Percentiles rank a stretch among this genome's conserved stretches.
These are phyloP conservation scores for Umbelopsis isabellina DNA, from an alignment of 192 early-diverging fungal species.

Conservation along the genomic window DNA sequence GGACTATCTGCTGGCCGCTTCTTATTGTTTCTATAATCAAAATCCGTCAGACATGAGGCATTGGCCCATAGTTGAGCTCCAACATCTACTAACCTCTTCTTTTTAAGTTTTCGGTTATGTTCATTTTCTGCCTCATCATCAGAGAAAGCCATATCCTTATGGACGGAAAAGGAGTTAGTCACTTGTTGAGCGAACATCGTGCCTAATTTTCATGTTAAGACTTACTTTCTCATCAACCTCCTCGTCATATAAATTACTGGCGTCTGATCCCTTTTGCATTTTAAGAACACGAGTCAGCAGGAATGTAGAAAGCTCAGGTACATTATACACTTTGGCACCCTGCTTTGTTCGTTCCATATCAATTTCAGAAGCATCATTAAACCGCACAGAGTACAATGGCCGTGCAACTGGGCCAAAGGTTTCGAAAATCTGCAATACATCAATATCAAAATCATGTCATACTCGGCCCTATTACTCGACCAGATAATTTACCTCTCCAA, in stretches of 20 bases:
- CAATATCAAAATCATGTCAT: background rate
- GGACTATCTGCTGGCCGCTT: background rate
- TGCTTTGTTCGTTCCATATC: slow-evolving; percentile 44
- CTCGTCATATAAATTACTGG: slow-evolving; percentile 92
- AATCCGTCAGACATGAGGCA: background rate
- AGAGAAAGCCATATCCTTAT: slow-evolving; percentile 86
- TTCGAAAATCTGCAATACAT: slow-evolving; percentile 68
- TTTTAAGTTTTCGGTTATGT: slow-evolving; percentile 53
- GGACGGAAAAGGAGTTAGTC: slow-evolving; percentile 1
- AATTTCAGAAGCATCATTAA: slow-evolving; percentile 66
- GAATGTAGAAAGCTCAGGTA: slow-evolving; percentile 56
- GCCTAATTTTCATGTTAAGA: background rate
- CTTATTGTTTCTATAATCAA: background rate
- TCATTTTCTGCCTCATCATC: slow-evolving; percentile 90
- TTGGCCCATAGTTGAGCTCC: no score
- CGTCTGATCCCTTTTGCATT: slow-evolving; percentile 83
- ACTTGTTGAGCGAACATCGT: background rate
- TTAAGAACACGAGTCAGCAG: slow-evolving; percentile 73
- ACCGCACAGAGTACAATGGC: slow-evolving; percentile 85
- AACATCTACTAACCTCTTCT: slow-evolving; percentile 35
- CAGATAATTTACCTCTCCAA: slow-evolving; percentile 62
- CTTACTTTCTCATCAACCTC: slow-evolving; percentile 74
- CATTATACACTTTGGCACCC: slow-evolving; percentile 63
- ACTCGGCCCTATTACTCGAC: background rate
- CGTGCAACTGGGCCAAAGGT: slow-evolving; percentile 88